A percentile compares a stretch with the other conserved stretches of the same genome.
Conservation (phyloP, 2,329 filamentous ascomycete genomes). For the Furcasterigmium furcatum region DNA sequence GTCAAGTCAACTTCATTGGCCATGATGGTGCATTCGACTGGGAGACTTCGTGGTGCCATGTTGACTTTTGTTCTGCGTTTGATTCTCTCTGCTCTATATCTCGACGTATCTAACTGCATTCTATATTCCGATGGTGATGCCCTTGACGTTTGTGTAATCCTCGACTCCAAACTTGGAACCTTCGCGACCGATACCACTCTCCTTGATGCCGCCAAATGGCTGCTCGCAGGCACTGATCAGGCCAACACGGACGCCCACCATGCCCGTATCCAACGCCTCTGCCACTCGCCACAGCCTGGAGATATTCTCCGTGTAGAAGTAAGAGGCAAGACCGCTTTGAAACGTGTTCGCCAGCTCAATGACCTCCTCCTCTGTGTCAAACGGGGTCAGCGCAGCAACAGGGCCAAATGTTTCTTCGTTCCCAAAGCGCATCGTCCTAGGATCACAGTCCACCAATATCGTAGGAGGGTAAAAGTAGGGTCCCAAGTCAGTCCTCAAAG, state of each 20-base stretch:
- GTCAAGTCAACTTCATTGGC: no score
- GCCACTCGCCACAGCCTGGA: slow-evolving; percentile 38
- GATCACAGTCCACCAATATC: slow-evolving; percentile 56
- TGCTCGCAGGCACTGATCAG: slow-evolving; percentile 28
- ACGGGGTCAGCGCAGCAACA: slow-evolving; percentile 65
- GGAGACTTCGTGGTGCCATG: no score
- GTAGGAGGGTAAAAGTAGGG: slow-evolving; percentile 68
- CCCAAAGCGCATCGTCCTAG: slow-evolving; percentile 58
- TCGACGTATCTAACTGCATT: no score
- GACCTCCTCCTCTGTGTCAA: slow-evolving; percentile 68
- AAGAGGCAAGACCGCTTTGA: slow-evolving; percentile 68
- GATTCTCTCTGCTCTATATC: no score
- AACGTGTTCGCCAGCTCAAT: slow-evolving; percentile 62
- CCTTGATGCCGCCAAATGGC: slow-evolving; percentile 30
- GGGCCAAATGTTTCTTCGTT: slow-evolving; percentile 72
- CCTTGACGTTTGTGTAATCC: slow-evolving; percentile 24
- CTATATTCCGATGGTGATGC: not conserved
- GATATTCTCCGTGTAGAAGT: slow-evolving; percentile 58
- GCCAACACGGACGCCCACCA: slow-evolving; percentile 30
- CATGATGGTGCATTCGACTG: no score
- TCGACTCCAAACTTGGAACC: slow-evolving; percentile 25
- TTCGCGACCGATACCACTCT: slow-evolving; percentile 30
- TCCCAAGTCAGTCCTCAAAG: slow-evolving; percentile 60
- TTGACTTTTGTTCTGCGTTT: no score
- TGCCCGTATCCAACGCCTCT: slow-evolving; percentile 43